Base-by-base conservation (phyloP, 2,329 filamentous ascomycete species). In the Hypomyces rosellus region DNA sequence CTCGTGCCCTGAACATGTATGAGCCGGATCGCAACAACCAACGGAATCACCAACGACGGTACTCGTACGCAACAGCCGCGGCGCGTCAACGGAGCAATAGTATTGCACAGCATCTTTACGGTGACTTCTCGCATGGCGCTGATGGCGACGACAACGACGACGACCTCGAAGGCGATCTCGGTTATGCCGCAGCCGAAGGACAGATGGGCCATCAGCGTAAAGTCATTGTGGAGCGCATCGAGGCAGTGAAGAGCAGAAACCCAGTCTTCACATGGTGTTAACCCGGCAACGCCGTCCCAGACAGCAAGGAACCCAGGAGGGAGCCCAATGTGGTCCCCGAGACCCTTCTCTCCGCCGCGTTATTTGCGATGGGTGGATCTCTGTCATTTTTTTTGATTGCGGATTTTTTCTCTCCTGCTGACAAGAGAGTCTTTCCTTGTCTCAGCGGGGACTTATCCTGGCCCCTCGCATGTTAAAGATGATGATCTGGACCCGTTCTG, bases 221-320 rank as follows among this genome's bases (percentile, higher is more conserved):
- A 69, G 93, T 99, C 44, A 97, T 99, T 74, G 91, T 99, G 44
- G 93, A 99, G 75, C 78, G 93, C 55, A 72, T 99, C 52, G 93
- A 99, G 74, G 88, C 92, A 53, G 93, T 99, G 55, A 97, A 97
- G 77, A 89, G 85, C 64, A 87, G 86, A 66, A 95, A 95, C 65
- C 93, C 93, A 2, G 90, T 99, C 33, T 99, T 99, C 69, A 96
- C 88, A 41, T 99, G 93, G 88, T 99, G 93, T 74, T 97, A 73
- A 73, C 22, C 41, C 34, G 48, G 42, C 22, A 30, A 30, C 25
- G 9, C 25, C 25, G 25, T 30, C 25, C 25, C 25, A 30, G 25
- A 11, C 4, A 8, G 4, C 25, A 30, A 30, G 25, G 25, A 30
- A 7, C 25, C 25, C 25, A 30, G 25, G 2, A 30, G 9, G 25